Evolutionary conservation across 352 stramenopile species (phyloP).

Genomic region (Pythium guiyangense): DNA sequence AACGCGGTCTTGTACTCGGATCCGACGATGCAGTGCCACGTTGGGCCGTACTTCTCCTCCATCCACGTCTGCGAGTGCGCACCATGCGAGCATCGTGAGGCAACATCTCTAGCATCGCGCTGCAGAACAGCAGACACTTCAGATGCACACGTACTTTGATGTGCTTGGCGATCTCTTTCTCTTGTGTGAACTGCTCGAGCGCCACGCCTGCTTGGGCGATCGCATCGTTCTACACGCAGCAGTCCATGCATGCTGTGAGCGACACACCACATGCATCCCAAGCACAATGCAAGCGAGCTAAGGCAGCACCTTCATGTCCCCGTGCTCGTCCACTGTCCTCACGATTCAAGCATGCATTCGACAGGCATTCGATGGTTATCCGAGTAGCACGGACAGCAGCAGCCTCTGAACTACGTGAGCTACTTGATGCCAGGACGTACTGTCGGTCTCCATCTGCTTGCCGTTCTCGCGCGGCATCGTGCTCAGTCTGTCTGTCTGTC

Average conservation of each 20-base stretch:
- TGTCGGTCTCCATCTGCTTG: slow-evolving; percentile 84
- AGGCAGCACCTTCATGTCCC: slow-evolving; percentile 62
- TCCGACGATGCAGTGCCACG: slow-evolving; percentile 76
- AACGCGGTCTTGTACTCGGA: slow-evolving; percentile 75
- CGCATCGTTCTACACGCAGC: slow-evolving; percentile 50
- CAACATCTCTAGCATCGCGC: background rate
- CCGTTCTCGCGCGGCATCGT: slow-evolving; percentile 52
- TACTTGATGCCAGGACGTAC: slow-evolving; percentile 24
- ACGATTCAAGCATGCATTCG: slow-evolving; percentile 1
- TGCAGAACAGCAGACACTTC: too few species aligned
- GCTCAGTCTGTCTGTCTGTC: background rate
- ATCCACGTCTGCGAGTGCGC: slow-evolving; percentile 28
- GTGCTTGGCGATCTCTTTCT: too few species aligned
- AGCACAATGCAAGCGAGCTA: background rate
- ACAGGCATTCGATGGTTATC: background rate
- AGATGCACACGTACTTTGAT: too few species aligned
- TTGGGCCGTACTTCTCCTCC: slow-evolving; percentile 46
- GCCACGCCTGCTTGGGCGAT: slow-evolving; percentile 47
- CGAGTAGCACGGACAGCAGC: background rate
- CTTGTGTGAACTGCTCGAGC: too few species aligned
- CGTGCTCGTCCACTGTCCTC: slow-evolving; percentile 78
- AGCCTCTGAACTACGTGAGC: background rate
- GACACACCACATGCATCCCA: background rate
- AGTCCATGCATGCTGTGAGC: background rate
- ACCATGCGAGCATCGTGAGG: background rate